Percentiles rank a stretch among this genome's conserved stretches.
phyloP scores from a whole-genome alignment of 2,329 filamentous ascomycete genomes.

The Lasiodiplodia gonubiensis region DNA sequence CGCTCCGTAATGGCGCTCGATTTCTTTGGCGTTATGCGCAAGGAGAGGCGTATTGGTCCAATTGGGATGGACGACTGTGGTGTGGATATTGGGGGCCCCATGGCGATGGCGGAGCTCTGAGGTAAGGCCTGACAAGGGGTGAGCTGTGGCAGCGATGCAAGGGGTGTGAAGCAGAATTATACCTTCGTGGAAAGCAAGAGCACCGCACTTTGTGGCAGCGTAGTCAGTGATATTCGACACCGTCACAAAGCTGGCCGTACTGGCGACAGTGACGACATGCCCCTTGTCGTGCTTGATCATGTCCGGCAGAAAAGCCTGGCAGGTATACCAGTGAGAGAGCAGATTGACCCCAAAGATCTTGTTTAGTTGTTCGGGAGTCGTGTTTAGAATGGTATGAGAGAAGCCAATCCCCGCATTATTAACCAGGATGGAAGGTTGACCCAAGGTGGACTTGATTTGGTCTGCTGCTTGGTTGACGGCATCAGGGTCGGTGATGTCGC shows the following conservation, averaged over 20 bases:
- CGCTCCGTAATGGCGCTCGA: slow-evolving; percentile 36
- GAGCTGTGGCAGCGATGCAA: not conserved
- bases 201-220: slow-evolving; percentile 57
- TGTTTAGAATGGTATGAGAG: slow-evolving; percentile 42
- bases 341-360: slow-evolving; percentile 47
- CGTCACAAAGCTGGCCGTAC: slow-evolving; percentile 57
- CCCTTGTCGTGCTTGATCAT: slow-evolving; percentile 48
- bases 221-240: slow-evolving; percentile 60
- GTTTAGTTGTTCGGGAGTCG: slow-evolving; percentile 38
- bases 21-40: slow-evolving; percentile 36
- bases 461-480: slow-evolving; percentile 39
- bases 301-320: slow-evolving; percentile 43
- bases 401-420: slow-evolving; percentile 46
- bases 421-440: slow-evolving; percentile 42
- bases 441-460: slow-evolving; percentile 34
- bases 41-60: slow-evolving; percentile 51
- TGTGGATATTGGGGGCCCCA: slow-evolving; percentile 49
- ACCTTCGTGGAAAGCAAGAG: slow-evolving; percentile 61
- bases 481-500: slow-evolving; percentile 42
- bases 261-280: slow-evolving; percentile 63
- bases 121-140: slow-evolving; percentile 36
- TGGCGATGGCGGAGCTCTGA: slow-evolving; percentile 49
- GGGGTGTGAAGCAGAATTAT: not conserved
- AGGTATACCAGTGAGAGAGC: slow-evolving; percentile 44
- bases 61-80: slow-evolving; percentile 50